Evolutionary conservation across 257 asterid genomes (phyloP), one percentile per base, ranked within the genome.

Genomic region (Paulownia fortunei): DNA sequence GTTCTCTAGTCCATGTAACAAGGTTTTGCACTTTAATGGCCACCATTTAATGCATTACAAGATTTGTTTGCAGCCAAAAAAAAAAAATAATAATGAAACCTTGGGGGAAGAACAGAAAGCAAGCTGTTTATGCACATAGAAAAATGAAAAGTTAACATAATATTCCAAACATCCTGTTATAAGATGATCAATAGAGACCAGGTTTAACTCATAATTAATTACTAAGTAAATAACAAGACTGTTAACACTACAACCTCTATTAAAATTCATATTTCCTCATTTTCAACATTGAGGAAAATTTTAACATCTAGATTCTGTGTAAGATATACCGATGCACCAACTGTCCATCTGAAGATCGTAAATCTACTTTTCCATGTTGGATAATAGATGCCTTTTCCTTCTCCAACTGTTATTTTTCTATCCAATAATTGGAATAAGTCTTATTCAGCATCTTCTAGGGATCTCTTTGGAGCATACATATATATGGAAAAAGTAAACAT

Each of bases 401-500:
- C 32, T 52, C 16, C 46, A n/a, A 42, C 6, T 6, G 70, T 41
- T 12, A 12, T 26, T 41, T 18, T 55, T 46, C 76, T 1, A 13
- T 18, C 3, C 8, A 11, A 19, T 19, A 68, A 32, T 39, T 7
- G 15, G 66, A 24, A 51, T 18, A n/a, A 58, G 52, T 32, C 54
- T 51, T 36, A 16, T 23, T 56, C 56, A 71, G 34, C 63, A 52
- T 34, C 72, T 47, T 71, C 55, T 16, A 54, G 51, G 36, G 55
- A 19, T 21, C 10, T 36, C 18, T 36, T 34, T 30, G 52, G 52
- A 39, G 60, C 41, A 18, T 56, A 36, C 13, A 27, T 52, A 24
- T 19, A 30, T n/a, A 42, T 62, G 67, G 44, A 77, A 19, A 39
- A 8, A 52, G 54, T 8, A 73, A 9, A 65, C 12, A 12, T 12